Evolutionary conservation across 169 alveolate genomes (phyloP).

Genomic region (Plasmodium knowlesi): DNA sequence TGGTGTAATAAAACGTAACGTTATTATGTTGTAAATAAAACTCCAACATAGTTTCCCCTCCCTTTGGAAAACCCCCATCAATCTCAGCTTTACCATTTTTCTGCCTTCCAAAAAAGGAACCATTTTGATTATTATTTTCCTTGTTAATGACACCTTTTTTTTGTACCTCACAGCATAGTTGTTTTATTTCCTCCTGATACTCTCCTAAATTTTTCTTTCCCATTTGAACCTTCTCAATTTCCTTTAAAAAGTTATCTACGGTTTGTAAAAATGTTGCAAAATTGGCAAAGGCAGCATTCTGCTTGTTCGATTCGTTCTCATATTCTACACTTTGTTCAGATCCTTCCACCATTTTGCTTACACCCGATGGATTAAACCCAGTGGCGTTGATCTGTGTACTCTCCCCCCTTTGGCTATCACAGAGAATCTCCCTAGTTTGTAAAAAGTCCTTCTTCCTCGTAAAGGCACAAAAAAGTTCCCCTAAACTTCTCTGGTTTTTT

Average conservation of each 20-base stretch:
- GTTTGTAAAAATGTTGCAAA: conserved; percentile 51
- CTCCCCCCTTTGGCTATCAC: not conserved
- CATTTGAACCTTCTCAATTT: conserved; percentile 10
- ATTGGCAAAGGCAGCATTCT: not conserved
- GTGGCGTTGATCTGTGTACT: not conserved
- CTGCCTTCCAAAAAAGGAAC: not conserved
- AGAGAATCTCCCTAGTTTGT: not conserved
- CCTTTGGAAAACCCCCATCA: not conserved
- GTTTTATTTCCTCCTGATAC: not conserved
- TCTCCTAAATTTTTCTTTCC: not conserved
- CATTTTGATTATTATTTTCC: not conserved
- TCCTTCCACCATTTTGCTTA: not conserved
- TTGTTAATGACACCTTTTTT: not conserved
- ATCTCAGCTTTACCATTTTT: not conserved
- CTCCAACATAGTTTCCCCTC: conserved; percentile 15
- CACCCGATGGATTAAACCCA: not conserved
- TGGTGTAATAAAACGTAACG: not conserved
- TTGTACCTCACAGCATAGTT: not conserved
- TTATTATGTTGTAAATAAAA: conserved; percentile 1
- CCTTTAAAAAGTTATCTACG: conserved; percentile 37
- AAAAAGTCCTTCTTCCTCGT: conserved; percentile 16
- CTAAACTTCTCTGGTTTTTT: conserved; percentile 1
- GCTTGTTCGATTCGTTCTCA: conserved; percentile 1
- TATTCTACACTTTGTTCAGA: not conserved
- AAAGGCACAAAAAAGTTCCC: conserved; percentile 27